A percentile compares a stretch with the other conserved stretches of the same genome.
Conservation (phyloP, 768 basidiomycete genomes). For the Russula dissimulans region DNA sequence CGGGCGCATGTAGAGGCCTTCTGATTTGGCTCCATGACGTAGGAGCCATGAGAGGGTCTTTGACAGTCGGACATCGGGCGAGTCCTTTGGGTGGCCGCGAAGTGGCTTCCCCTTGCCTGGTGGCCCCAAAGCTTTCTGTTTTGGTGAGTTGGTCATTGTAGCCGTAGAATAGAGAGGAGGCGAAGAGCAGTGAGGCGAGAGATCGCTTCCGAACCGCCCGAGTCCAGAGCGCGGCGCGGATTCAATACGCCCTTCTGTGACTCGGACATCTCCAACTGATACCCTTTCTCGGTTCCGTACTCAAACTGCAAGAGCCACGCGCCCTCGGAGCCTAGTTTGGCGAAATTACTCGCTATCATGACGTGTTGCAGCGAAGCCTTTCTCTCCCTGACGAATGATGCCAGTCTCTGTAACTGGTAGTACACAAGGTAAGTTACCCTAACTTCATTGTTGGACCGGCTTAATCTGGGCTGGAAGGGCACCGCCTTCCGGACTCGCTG, state of each 20-base stretch:
- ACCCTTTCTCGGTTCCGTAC: not conserved
- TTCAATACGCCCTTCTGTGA: too few relatives aligned
- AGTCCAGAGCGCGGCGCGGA: too few relatives aligned
- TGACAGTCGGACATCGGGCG: conserved; percentile 60
- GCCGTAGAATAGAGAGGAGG: too few relatives aligned
- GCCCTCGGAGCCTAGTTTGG: not conserved
- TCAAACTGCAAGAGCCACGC: not conserved
- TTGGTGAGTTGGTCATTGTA: conserved; percentile 1
- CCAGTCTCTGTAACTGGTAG: not conserved
- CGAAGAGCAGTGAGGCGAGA: not conserved
- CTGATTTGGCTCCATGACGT: conserved; percentile 77
- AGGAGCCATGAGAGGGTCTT: conserved; percentile 88
- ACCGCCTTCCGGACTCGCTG: not conserved
- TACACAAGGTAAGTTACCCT: not conserved
- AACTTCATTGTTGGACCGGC: not conserved
- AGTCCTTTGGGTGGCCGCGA: conserved; percentile 53
- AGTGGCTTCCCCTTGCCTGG: conserved; percentile 31
- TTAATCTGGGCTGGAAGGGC: not conserved
- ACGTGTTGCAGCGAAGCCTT: not conserved
- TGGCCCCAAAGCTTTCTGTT: conserved; percentile 6
- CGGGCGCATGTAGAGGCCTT: conserved; percentile 62
- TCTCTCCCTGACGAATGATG: not conserved
- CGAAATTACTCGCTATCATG: not conserved
- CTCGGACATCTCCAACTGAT: too few relatives aligned
- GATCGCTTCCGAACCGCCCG: too few relatives aligned